phyloP scores from a whole-genome alignment of 2,329 filamentous ascomycete genomes.

The Zymoseptoria passerinii region DNA sequence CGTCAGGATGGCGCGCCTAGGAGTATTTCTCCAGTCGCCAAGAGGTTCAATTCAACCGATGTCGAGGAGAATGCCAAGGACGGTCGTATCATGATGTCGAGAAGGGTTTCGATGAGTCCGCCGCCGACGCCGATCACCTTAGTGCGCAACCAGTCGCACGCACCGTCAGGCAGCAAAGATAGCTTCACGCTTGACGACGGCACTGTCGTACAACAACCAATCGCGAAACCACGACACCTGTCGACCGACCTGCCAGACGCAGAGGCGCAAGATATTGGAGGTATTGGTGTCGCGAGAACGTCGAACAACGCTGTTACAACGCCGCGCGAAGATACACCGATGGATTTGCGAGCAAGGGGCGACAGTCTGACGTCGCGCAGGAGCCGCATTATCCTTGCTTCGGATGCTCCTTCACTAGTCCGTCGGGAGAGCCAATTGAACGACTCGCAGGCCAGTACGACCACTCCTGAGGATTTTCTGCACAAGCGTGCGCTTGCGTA shows the following conservation, averaged over 20 bases:
- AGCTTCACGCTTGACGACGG: constrained; percentile 9
- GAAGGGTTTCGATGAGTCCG: background rate
- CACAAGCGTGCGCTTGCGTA: constrained; percentile 10
- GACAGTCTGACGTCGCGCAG: constrained; percentile 7
- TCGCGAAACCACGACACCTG: constrained; percentile 2
- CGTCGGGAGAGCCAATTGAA: constrained; percentile 2
- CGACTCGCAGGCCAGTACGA: constrained; percentile 1
- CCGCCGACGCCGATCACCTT: background rate
- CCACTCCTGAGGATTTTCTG: constrained; percentile 10
- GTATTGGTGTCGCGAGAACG: constrained; percentile 37
- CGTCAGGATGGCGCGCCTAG: background rate
- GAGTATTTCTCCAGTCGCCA: background rate
- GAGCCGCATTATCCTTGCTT: constrained; percentile 6
- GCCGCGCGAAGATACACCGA: constrained; percentile 6
- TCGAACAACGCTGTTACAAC: constrained; percentile 27
- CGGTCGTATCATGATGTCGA: background rate
- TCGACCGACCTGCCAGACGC: constrained; percentile 4
- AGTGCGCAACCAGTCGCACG: constrained; percentile 1
- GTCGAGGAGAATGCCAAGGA: background rate
- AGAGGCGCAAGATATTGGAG: constrained; percentile 2
- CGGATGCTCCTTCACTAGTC: constrained; percentile 1
- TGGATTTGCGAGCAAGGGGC: constrained; percentile 9
- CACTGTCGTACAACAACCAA: background rate
- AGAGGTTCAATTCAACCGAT: background rate
- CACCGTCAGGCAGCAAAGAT: constrained; percentile 3